phyloP scores from a whole-genome alignment of 2,329 filamentous ascomycete species.

The Paecilomyces variotii region DNA sequence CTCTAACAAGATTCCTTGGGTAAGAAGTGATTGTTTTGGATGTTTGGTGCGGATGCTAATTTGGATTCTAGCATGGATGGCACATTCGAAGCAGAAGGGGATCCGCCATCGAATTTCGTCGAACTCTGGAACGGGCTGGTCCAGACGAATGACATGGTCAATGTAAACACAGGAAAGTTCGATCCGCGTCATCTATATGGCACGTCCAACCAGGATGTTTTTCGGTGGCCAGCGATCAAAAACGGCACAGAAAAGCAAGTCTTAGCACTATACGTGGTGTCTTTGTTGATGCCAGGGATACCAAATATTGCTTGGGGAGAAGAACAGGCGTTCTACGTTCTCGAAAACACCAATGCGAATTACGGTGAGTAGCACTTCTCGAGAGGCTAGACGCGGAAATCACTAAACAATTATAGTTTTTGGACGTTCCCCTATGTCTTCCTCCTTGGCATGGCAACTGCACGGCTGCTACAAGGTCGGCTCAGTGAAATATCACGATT shows the following conservation, averaged over 20 bases:
- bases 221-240: conserved; percentile 49
- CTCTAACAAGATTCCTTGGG: conserved; percentile 48
- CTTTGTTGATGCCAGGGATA: conserved; percentile 48
- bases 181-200: conserved; percentile 54
- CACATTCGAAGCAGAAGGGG: conserved; percentile 39
- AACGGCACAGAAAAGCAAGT: conserved; percentile 47
- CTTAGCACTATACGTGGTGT: conserved; percentile 46
- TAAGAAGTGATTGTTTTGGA: background rate
- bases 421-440: conserved; percentile 50
- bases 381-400: background rate
- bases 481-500: conserved; percentile 45
- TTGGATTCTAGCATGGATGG: conserved; percentile 36
- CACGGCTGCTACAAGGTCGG: conserved; percentile 52
- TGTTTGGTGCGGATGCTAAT: background rate
- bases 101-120: conserved; percentile 45
- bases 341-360: conserved; percentile 53
- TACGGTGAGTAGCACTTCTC: conserved; percentile 28
- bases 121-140: conserved; percentile 46
- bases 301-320: conserved; percentile 52
- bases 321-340: conserved; percentile 52
- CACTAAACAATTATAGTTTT: conserved; percentile 33
- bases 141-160: conserved; percentile 47
- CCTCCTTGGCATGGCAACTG: conserved; percentile 49
- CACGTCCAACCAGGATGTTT: conserved; percentile 54
- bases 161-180: conserved; percentile 47